Conservation (phyloP, 352 stramenopile genomes). For the Saprolegnia diclina region DNA sequence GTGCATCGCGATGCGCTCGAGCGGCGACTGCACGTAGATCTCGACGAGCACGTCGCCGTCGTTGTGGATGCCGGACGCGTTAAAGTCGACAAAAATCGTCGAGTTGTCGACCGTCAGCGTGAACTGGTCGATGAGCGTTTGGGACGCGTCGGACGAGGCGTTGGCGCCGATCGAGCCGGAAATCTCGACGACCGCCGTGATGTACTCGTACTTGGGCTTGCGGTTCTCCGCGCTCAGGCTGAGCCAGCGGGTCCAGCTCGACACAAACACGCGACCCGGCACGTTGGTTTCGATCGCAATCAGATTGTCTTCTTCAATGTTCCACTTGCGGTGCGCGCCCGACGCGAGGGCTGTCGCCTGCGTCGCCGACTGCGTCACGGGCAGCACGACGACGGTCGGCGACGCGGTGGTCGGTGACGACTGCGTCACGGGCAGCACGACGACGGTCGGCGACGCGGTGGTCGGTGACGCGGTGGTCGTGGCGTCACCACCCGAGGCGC, state of each 20-base stretch:
- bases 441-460: background rate
- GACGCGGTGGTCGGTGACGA: background rate
- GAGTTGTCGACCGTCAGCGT: background rate
- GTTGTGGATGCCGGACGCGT: background rate
- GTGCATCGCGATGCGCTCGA: slow-evolving; percentile 1
- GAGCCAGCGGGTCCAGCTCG: slow-evolving; percentile 14
- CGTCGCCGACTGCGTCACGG: background rate
- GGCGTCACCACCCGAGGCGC: no score
- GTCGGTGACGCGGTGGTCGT: background rate
- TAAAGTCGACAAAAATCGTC: slow-evolving; percentile 13
- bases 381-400: background rate
- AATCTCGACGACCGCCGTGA: slow-evolving; percentile 4
- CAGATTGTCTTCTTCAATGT: slow-evolving; percentile 15
- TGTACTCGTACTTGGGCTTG: slow-evolving; percentile 8
- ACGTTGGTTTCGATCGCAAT: slow-evolving; percentile 17
- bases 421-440: background rate
- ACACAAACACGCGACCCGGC: slow-evolving; percentile 21
- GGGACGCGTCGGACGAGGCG: background rate
- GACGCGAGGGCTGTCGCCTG: background rate
- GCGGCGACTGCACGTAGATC: slow-evolving; percentile 10
- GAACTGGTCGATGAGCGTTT: slow-evolving; percentile 14
- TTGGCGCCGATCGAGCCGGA: slow-evolving; percentile 5
- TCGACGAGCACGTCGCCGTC: slow-evolving; percentile 25
- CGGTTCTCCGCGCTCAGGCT: background rate
- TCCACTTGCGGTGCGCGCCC: background rate